Evolutionary conservation across 2,329 filamentous ascomycete genomes (phyloP).

Genomic region (Alternaria infectoria): DNA sequence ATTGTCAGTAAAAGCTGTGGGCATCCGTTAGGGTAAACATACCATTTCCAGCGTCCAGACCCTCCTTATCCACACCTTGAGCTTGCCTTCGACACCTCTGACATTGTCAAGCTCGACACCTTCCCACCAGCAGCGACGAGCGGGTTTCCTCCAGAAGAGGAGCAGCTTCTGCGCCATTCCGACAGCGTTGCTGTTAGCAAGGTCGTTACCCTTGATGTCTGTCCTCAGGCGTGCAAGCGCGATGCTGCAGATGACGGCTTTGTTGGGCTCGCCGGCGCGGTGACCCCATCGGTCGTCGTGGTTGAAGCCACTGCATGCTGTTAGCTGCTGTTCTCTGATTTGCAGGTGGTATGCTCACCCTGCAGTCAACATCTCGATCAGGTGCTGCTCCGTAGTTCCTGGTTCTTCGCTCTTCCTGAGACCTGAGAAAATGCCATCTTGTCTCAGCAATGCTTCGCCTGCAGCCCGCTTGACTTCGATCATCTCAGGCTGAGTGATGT

Average conservation of each 20-base stretch:
- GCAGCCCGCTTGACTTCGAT: constrained; percentile 94
- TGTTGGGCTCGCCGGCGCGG: constrained; percentile 95
- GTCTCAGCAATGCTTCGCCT: constrained; percentile 81
- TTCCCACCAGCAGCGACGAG: constrained; percentile 98
- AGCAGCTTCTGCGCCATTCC: constrained; percentile 99
- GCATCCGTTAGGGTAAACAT: constrained; percentile 13
- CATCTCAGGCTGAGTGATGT: constrained; percentile 90
- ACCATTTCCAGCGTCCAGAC: constrained; percentile 99
- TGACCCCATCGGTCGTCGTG: constrained; percentile 96
- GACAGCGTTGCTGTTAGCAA: constrained; percentile 77
- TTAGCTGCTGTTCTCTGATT: neutral
- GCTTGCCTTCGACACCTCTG: constrained; percentile 85
- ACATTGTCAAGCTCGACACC: constrained; percentile 90
- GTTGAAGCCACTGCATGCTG: constrained; percentile 79
- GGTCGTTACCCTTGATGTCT: constrained; percentile 80
- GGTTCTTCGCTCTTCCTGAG: constrained; percentile 93
- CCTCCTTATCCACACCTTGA: constrained; percentile 97
- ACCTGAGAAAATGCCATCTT: constrained; percentile 95
- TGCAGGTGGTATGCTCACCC: constrained; percentile 66
- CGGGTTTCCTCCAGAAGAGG: constrained; percentile 97
- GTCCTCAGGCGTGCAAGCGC: constrained; percentile 91
- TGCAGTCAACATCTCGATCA: constrained; percentile 99
- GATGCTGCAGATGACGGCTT: constrained; percentile 96
- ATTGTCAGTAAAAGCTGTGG: constrained; percentile 14
- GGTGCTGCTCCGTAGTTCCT: constrained; percentile 94